Base-by-base conservation (phyloP, 2,329 filamentous ascomycete genomes). In the Ascochyta koolunga region DNA sequence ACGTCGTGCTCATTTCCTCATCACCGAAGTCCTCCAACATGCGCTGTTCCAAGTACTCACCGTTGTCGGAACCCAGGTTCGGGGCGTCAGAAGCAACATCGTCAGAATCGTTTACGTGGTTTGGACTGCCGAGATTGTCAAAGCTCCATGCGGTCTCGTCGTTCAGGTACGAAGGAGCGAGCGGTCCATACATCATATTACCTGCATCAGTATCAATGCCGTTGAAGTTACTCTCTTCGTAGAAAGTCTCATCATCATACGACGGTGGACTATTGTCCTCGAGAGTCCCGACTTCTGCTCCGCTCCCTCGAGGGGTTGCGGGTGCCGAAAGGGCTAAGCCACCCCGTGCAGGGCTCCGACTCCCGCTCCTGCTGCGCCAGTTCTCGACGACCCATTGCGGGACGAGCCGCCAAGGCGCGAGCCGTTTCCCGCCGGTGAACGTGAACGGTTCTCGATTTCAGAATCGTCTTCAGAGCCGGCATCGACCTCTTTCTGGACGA, bases 381-480 rank as follows among this genome's bases (percentile, higher is more conserved):
- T 89, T 89, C 89, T 91, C 90, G 90, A 90, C 88, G 87, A 93
- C 85, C 90, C 91, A 93, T 80, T 87, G 82, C 81, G 88, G 87
- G 88, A 93, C 86, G 86, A 91, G 86, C 83, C 88, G 88, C 83
- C 90, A 89, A 91, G 89, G 85, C 89, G 88, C 86, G 80, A 86
- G 78, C 85, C 91, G 88, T 96, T 90, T 89, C 91, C 90, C 88
- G 86, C 76, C 62, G 81, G 79, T 58, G 79, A 78, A 61, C 78
- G 71, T 11, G 79, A 77, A 33, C 63, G 65, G 38, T 57, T 64
- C 50, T 72, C 48, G 67, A 66, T 58, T 11, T 68, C 66, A 9
- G 56, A 72, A 43, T 84, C 83, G 5, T 64, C 66, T 75, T 79
- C 71, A 69, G 67, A 73, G 54, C 78, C 78, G 43, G 76, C 72